Evolutionary conservation across 345 rosid genomes (phyloP), one percentile per base, ranked within the genome.

Genomic region (Dipteronia dyeriana): DNA sequence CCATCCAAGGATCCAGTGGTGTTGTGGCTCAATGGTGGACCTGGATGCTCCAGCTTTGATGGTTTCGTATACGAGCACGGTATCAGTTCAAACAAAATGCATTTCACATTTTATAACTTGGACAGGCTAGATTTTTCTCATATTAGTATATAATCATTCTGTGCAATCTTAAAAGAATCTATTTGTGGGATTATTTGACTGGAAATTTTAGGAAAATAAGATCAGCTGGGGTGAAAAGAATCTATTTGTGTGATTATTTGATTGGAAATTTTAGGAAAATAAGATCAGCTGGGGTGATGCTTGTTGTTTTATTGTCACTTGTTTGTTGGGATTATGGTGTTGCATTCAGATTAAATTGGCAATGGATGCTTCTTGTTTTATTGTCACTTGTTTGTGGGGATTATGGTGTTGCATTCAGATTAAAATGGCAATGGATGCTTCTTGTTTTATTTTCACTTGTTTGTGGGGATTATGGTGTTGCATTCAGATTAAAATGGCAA

Each of bases 11-110:
- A 91, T 86, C 97, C 97, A 5, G 88, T 95, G 72, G 97, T 93
- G 69, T 87, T 93, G 65, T 95, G 98, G 98, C 94, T 95, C 62
- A 95, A 93, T 78, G 98, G 99, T 71, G 98, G 98, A 75, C 98
- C 98, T 7, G 98, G 95, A 53, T 95, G 98, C 86, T 95, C 98
- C 47, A 95, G 98, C 91, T 90, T 91, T 77, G 98, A 95, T 76
- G 98, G 92, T 9, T 93, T 95, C 76, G 82, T 95, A 9, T 95
- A 91, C 29, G 97, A 95, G 78, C 95, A 91, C 9, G 98, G 98
- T 91, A 88, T 43, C 7, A 4, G 54, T 75, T 13, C 38, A 61
- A 25, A n/a, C 22, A 49, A 59, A 59, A n/a, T 53, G 57, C 57
- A 16, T 53, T 53, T 16, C 17, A 53, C n/a, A 53, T 53, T 16